Evolutionary conservation across 2,329 filamentous ascomycete species (phyloP), one percentile per base, ranked within the genome.

Genomic region (Diaporthe sp.): DNA sequence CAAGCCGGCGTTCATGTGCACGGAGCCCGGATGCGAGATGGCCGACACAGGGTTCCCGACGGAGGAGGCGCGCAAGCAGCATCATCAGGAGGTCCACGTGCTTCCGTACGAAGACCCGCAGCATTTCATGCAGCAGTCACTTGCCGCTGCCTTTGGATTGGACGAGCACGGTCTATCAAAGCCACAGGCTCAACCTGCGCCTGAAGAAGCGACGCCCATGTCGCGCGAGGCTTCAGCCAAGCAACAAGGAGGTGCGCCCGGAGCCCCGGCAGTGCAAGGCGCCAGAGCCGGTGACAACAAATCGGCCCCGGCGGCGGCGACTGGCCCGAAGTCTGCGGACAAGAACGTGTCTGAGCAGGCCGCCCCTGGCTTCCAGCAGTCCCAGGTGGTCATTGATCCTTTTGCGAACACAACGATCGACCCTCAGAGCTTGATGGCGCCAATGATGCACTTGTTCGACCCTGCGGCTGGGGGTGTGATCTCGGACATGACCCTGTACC

Each of bases 71-170:
- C 84, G 88, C 67, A 86, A 87, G 72, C 80, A 82, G 15, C 91
- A 93, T 79, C 82, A 87, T 10, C 85, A 89, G n/a, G 89, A 92
- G 74, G 90, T 92, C 80, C 91, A 93, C 78, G 82, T 86, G 31
- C 89, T 87, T 79, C 91, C 91, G 8, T 83, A 85, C 57, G 85
- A 90, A 77, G 84, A 93, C 75, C 90, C 91, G 3, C 58, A 86
- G 74, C 88, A 88, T 77, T 93, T 88, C 79, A 83, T 86, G 22
- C 79, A 85, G 68, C 89, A 91, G 69, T 87, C 85, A 62, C 80
- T 92, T 46, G 86, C 87, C 0, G 77, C 84, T 19, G 82, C 84
- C 0, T 80, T 92, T 3, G 89, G 88, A 5, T 80, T 92, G n/a
- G 88, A 91, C 79, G 75, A 83, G 8, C 85, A 91, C 69, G 90